phyloP scores from a whole-genome alignment of 495 filamentous ascomycete species.

The Xylaria sp. region DNA sequence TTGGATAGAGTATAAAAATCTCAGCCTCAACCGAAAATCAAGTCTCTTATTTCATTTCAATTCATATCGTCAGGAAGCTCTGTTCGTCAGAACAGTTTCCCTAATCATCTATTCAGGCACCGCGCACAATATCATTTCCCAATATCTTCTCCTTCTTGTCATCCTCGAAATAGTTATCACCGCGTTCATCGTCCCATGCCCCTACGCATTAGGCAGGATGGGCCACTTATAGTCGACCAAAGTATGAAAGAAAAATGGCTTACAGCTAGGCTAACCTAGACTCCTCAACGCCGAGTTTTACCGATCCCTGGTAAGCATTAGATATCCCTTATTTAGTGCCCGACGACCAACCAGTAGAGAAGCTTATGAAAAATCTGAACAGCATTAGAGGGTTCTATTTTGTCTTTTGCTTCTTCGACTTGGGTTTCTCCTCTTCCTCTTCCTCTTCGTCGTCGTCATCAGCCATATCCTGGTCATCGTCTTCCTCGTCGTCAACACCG shows the following conservation, averaged over 20 bases:
- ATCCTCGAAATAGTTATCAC: background rate
- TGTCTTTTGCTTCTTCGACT: constrained; percentile 59
- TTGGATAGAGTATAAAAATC: background rate
- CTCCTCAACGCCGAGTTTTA: constrained; percentile 25
- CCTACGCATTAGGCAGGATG: background rate
- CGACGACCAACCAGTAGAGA: background rate
- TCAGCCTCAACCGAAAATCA: background rate
- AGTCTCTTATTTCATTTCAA: background rate
- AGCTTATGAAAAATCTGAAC: background rate
- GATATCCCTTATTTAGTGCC: constrained; percentile 6
- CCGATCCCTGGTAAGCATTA: background rate
- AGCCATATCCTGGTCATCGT: constrained; percentile 43
- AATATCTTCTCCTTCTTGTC: background rate
- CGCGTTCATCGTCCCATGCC: background rate
- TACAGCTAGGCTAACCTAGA: background rate
- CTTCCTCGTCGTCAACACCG: constrained; percentile 48
- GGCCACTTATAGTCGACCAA: background rate
- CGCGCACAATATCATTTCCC: background rate
- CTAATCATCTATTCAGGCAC: background rate
- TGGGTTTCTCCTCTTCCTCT: constrained; percentile 47
- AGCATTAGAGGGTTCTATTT: background rate
- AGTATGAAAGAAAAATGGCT: background rate
- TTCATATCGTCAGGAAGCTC: background rate
- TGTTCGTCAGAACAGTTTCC: background rate
- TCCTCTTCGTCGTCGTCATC: constrained; percentile 43